Evolutionary conservation across 495 filamentous ascomycete genomes (phyloP).

Genomic region (Penicillium lividum): DNA sequence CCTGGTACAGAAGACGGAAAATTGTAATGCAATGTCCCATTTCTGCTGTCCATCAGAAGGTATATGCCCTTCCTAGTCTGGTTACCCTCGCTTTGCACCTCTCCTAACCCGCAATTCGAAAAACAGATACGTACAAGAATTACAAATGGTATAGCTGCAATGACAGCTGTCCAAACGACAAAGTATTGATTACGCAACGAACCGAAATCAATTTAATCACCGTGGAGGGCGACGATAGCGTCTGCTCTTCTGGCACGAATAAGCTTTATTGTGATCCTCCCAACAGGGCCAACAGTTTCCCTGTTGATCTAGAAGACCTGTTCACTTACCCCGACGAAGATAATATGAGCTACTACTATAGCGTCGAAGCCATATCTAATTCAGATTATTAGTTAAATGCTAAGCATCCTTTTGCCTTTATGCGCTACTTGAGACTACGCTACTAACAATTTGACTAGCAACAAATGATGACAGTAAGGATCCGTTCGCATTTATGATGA

Average conservation of each 20-base stretch:
- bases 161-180: background rate
- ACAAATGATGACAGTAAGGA: conserved; percentile 4
- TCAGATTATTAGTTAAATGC: too few relatives aligned
- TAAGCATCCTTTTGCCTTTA: background rate
- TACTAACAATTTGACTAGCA: too few relatives aligned
- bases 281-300: background rate
- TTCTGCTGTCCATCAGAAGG: background rate
- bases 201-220: background rate
- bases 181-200: conserved; percentile 1
- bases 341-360: conserved; percentile 8
- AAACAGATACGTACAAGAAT: background rate
- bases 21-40: background rate
- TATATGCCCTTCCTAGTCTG: too few relatives aligned
- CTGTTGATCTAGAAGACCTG: conserved; percentile 6
- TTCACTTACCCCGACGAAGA: conserved; percentile 10
- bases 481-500: conserved; percentile 10
- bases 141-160: background rate
- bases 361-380: background rate
- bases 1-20: too few relatives aligned
- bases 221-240: too few relatives aligned
- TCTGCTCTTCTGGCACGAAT: background rate
- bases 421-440: too few relatives aligned
- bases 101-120: too few relatives aligned
- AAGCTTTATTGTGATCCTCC: conserved; percentile 2
- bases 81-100: too few relatives aligned